Evolutionary conservation across 768 basidiomycete genomes (phyloP).

Genomic region (Peribolospora kevripleyi): DNA sequence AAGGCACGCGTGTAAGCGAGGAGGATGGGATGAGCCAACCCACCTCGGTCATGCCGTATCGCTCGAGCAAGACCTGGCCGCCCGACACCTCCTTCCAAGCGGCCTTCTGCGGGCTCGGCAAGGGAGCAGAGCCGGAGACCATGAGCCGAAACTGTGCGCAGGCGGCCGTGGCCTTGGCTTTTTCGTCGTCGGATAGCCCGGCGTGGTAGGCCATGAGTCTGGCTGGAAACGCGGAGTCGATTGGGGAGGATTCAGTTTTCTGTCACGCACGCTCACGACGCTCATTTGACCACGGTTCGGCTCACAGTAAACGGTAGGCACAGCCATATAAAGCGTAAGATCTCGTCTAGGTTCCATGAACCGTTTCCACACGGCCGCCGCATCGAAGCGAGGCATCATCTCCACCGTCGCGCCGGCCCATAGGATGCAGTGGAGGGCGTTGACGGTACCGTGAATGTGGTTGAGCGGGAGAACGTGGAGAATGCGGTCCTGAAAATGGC

Average conservation of each 20-base stretch:
- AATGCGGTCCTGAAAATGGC: constrained; percentile 4
- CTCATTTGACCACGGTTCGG: not conserved
- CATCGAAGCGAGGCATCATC: constrained; percentile 15
- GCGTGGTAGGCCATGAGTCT: constrained; percentile 11
- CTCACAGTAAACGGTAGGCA: constrained; percentile 16
- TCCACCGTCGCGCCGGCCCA: constrained; percentile 17
- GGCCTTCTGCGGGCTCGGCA: constrained; percentile 15
- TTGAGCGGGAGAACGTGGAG: constrained; percentile 13
- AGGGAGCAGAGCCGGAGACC: constrained; percentile 16
- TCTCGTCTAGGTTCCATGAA: constrained; percentile 10
- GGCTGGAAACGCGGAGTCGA: not conserved
- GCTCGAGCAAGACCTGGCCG: constrained; percentile 14
- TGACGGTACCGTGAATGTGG: constrained; percentile 17
- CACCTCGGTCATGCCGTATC: constrained; percentile 18
- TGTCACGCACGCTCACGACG: too few relatives aligned
- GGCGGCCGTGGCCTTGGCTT: constrained; percentile 10
- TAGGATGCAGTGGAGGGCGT: constrained; percentile 14
- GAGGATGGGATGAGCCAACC: not conserved
- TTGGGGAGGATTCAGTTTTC: not conserved
- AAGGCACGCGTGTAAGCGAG: too few relatives aligned
- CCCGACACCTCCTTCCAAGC: constrained; percentile 15
- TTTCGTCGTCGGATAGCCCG: constrained; percentile 5
- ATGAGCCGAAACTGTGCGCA: constrained; percentile 12
- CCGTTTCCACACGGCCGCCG: constrained; percentile 14
- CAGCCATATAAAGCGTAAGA: constrained; percentile 16